Conservation (phyloP, 495 filamentous ascomycete genomes). For the Podospora appendiculata region DNA sequence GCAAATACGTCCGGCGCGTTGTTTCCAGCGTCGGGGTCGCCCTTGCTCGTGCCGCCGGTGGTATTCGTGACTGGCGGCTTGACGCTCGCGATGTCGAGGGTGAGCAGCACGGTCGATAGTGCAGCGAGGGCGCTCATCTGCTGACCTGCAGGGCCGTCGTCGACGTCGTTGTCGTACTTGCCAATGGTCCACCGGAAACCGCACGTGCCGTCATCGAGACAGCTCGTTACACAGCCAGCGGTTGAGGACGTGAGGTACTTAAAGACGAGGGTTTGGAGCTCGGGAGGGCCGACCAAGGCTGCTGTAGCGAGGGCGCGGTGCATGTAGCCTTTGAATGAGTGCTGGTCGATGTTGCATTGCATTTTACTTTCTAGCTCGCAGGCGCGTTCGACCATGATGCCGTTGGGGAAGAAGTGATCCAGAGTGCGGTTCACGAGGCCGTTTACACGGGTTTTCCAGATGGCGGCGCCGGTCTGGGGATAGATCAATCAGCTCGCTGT, state of each 20-base stretch:
- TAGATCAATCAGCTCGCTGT: background rate
- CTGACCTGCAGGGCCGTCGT: conserved; percentile 47
- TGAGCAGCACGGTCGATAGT: conserved; percentile 45
- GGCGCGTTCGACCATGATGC: conserved; percentile 55
- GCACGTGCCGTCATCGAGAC: conserved; percentile 56
- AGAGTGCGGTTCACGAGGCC: conserved; percentile 46
- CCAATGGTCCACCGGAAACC: conserved; percentile 52
- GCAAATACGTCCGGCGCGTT: conserved; percentile 2
- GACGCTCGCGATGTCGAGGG: conserved; percentile 7
- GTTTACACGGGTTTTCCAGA: conserved; percentile 46
- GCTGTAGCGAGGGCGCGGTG: conserved; percentile 67
- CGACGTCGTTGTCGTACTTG: conserved; percentile 45
- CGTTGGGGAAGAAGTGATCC: conserved; percentile 47
- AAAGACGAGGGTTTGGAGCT: conserved; percentile 49
- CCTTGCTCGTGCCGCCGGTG: conserved; percentile 67
- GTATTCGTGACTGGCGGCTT: conserved; percentile 50
- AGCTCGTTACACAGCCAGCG: conserved; percentile 56
- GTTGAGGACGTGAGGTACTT: conserved; percentile 54
- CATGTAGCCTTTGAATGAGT: conserved; percentile 84
- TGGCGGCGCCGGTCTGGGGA: conserved; percentile 37
- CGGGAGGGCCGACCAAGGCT: conserved; percentile 65
- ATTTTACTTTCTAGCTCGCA: conserved; percentile 47
- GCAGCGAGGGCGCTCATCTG: conserved; percentile 62
- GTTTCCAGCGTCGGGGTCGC: conserved; percentile 57
- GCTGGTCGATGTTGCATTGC: conserved; percentile 66